phyloP scores from a whole-genome alignment of 345 rosid species.

The Turnera subulata region DNA sequence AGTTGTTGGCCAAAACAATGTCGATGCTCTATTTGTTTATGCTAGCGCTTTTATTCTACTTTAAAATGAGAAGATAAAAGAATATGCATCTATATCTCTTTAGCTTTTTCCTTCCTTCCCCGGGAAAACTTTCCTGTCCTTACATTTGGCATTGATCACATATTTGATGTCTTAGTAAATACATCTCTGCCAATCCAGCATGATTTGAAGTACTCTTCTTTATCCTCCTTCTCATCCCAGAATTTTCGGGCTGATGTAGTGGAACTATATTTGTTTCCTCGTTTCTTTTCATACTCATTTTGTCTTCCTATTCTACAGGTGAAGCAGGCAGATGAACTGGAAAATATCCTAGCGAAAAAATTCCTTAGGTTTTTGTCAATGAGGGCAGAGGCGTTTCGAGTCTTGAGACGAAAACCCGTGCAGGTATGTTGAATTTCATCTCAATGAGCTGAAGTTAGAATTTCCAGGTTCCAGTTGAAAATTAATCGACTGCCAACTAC shows the following conservation, averaged over 20 bases:
- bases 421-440: conserved; percentile 44
- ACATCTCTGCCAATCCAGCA: no score
- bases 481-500: conserved; percentile 10
- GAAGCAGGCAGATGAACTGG: conserved; percentile 96
- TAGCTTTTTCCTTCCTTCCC: no score
- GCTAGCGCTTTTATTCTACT: neutral
- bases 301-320: conserved; percentile 45
- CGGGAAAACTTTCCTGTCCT: neutral
- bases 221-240: no score
- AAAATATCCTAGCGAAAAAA: conserved; percentile 85
- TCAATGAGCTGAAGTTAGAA: conserved; percentile 6
- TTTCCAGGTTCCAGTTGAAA: conserved; percentile 4
- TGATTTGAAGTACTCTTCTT: no score
- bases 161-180: no score
- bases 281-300: neutral
- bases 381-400: conserved; percentile 99
- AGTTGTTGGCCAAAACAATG: no score
- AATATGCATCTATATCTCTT: no score
- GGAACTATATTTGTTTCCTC: neutral
- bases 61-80: neutral
- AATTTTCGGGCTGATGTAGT: no score
- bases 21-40: neutral
- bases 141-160: neutral
- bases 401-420: conserved; percentile 89
- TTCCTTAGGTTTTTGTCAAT: conserved; percentile 97